Evolutionary conservation across 2,329 filamentous ascomycete genomes (phyloP).

Genomic region (Fusarium nanum): DNA sequence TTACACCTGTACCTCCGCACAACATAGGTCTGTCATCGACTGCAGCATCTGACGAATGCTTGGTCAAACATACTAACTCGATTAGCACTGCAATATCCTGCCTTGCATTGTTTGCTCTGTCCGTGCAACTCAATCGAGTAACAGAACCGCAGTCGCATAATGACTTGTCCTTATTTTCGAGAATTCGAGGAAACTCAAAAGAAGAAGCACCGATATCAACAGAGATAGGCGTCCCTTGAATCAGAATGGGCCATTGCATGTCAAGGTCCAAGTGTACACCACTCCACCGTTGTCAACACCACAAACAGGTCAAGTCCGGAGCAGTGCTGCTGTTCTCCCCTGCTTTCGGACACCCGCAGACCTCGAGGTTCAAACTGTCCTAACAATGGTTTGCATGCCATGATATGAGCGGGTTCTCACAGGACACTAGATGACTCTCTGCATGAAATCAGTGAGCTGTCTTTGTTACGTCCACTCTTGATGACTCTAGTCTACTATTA

Average conservation of each 20-base stretch:
- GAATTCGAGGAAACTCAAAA: background rate
- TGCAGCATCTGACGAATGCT: conserved; percentile 31
- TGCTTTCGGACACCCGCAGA: conserved; percentile 30
- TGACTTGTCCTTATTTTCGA: background rate
- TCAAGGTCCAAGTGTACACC: background rate
- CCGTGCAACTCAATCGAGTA: background rate
- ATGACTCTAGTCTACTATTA: background rate
- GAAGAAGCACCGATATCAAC: background rate
- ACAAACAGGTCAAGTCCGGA: conserved; percentile 6
- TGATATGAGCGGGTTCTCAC: conserved; percentile 13
- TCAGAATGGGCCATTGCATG: background rate
- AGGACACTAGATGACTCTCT: background rate
- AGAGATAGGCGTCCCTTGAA: background rate
- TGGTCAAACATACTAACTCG: background rate
- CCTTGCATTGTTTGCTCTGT: background rate
- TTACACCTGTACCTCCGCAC: conserved; percentile 23
- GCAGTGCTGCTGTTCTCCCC: conserved; percentile 1
- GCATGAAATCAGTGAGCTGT: background rate
- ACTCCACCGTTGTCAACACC: conserved; percentile 6
- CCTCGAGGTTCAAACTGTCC: conserved; percentile 10
- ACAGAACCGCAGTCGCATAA: background rate
- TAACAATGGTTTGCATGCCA: conserved; percentile 13
- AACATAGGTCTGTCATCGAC: conserved; percentile 3
- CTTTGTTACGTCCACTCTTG: conserved; percentile 3
- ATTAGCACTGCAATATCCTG: conserved; percentile 15